phyloP scores from a whole-genome alignment of 2,329 filamentous ascomycete species.

The Volutella citrinella region DNA sequence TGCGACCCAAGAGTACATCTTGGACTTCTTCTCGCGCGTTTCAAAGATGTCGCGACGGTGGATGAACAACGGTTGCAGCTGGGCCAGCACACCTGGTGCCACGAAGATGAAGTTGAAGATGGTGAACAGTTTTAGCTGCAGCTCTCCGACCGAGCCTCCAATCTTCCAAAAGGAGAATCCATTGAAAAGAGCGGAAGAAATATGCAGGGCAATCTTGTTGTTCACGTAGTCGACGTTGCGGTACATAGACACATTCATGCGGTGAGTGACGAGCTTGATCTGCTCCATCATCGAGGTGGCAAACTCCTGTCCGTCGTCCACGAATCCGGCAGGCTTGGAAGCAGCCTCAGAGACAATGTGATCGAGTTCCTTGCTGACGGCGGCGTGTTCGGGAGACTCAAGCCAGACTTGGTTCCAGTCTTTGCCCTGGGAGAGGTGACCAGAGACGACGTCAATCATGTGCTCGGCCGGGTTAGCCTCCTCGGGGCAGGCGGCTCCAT shows the following conservation, averaged over 20 bases:
- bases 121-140: constrained; percentile 56
- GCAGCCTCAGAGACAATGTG: constrained; percentile 56
- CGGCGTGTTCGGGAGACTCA: constrained; percentile 56
- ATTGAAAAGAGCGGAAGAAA: constrained; percentile 55
- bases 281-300: constrained; percentile 66
- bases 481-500: constrained; percentile 60
- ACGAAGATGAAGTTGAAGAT: constrained; percentile 65
- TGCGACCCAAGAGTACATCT: constrained; percentile 59
- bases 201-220: constrained; percentile 59
- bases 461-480: constrained; percentile 72
- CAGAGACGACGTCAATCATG: constrained; percentile 63
- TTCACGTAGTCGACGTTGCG: constrained; percentile 65
- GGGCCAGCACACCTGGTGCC: constrained; percentile 54
- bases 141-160: constrained; percentile 45
- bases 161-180: constrained; percentile 62
- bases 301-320: constrained; percentile 63
- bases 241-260: constrained; percentile 61
- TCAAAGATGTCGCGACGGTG: constrained; percentile 56
- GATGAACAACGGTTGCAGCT: constrained; percentile 58
- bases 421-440: constrained; percentile 40
- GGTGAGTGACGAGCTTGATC: constrained; percentile 59
- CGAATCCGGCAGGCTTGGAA: constrained; percentile 36
- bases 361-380: constrained; percentile 60
- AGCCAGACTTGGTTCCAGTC: constrained; percentile 72
- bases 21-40: constrained; percentile 56